Base-by-base conservation (phyloP, 495 filamentous ascomycete genomes). In the Aspergillus homomorphus region DNA sequence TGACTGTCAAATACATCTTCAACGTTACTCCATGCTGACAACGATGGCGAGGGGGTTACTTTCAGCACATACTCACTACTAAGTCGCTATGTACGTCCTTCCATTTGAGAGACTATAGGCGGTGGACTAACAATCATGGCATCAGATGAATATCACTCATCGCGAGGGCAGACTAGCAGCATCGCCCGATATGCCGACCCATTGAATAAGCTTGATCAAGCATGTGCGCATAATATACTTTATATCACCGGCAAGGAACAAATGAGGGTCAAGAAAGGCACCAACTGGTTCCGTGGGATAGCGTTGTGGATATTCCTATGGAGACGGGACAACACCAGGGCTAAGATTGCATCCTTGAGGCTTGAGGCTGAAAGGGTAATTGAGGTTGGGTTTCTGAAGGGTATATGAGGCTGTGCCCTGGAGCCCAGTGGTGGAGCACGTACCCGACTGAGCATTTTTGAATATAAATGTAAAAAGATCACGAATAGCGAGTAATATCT, bases 21-120 rank as follows among this genome's bases (percentile, higher is more conserved):
- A 83, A 90, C 62, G 82, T 90, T n/a, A 24, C 75, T 91, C 20
- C 73, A 72, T 22, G 87, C 87, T 21, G 88, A 91, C 70, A 87
- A 90, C 66, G 86, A 90, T 56, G 88, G 88, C 33, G 88, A 91
- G 67, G 88, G 88, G 7, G 88, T 89, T 49, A 91, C 88, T 1
- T 91, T 91, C 63, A 84, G 81, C 45, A 78, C 83, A 20, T 91
- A 90, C 66, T 84, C 84, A 16, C 69, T 91, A n/a, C 76, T 91
- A 1, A 84, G 86, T 1, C 76, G 87, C 65, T 89, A 84, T 73
- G 87, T 86, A 74, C 68, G 78, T 73, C 2, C 10, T 8, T 26
- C 48, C 10, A 23, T 12, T n/a, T 18, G 1, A 38, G 33, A 38
- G 2, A 38, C 10, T 5, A 5, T 8, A 22, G 10, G 22, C 4